Base-by-base conservation (phyloP, 768 basidiomycete genomes). In the Brasilioporus rufonigricans region DNA sequence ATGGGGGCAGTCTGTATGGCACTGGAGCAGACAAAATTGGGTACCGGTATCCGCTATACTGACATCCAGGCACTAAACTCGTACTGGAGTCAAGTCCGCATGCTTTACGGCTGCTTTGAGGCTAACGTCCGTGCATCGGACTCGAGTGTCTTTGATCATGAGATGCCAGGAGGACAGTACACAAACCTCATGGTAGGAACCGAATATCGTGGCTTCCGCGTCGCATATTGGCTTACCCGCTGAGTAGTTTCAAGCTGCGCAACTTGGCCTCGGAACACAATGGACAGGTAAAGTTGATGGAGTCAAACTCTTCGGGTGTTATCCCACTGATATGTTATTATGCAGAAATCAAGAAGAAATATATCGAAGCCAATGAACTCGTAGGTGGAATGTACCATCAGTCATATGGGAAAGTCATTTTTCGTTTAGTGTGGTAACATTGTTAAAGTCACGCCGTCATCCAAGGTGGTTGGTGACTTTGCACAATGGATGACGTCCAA, bases 401-500 rank as follows among this genome's bases (percentile, higher is more conserved):
- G 26, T 26, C 32, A 19, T 21, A 5, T 41, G 44, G 33, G 32
- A 27, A 48, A 13, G 48, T 60, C 47, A 63, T 48, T 39, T 26
- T 53, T 43, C 56, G 47, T 55, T 32, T 61, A 93, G 87, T 98
- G 96, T 71, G 97, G 97, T 44, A 93, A 98, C 63, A 89, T 99
- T 71, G 87, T 98, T 80, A 99, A 99, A 81, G 96, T 98, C 63
- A 99, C 97, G 24, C 97, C 97, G 29, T 97, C 97, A 13, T 98
- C 97, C 40, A 99, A 98, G 77, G 93, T 96, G 45, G 95, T 98
- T 46, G 97, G 97, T 24, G 97, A 99, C 77, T 97, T 99, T 73
- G 97, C 97, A 18, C 97, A 99, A 74, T 97, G 90, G 89, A 95
- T 98, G 93, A 95, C 93, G 33, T 91, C 91, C 61, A 98, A 98